These are phyloP conservation scores for Acanthochlamys bracteata DNA, from an alignment of 106 monocot genomes.

Conservation along the genomic window DNA sequence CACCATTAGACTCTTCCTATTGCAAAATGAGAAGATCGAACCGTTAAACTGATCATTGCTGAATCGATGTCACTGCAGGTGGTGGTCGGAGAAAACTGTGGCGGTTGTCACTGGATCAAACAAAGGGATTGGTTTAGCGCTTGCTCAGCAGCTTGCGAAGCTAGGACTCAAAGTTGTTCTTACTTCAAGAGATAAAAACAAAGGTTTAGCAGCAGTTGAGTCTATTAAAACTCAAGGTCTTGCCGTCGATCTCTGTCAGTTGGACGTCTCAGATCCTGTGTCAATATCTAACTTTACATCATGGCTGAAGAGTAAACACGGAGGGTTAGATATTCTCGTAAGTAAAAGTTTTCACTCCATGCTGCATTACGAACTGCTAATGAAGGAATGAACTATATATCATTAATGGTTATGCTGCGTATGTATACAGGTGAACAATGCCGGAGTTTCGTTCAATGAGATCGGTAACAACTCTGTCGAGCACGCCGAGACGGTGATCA, in stretches of 20 bases:
- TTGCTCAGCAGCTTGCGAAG: slow-evolving; percentile 36
- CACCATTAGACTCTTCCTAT: too few relatives aligned
- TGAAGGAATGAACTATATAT: not conserved
- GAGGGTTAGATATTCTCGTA: slow-evolving; percentile 63
- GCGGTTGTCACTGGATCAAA: slow-evolving; percentile 72
- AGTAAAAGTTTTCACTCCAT: slow-evolving; percentile 1
- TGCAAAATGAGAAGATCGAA: too few relatives aligned
- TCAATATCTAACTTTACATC: slow-evolving; percentile 29
- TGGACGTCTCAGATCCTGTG: slow-evolving; percentile 32
- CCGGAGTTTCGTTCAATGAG: slow-evolving; percentile 56
- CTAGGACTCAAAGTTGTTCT: slow-evolving; percentile 58
- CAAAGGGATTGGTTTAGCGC: slow-evolving; percentile 60
- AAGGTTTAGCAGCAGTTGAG: slow-evolving; percentile 31
- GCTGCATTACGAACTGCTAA: not conserved
- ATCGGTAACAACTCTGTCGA: slow-evolving; percentile 51
- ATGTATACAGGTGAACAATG: slow-evolving; percentile 61
- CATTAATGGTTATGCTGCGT: not conserved
- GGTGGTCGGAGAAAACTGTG: slow-evolving; percentile 67
- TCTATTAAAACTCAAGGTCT: slow-evolving; percentile 19
- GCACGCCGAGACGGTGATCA: slow-evolving; percentile 61
- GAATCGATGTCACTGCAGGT: too few relatives aligned
- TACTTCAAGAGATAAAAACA: slow-evolving; percentile 40
- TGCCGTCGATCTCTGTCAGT: slow-evolving; percentile 24
- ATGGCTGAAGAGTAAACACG: slow-evolving; percentile 28
- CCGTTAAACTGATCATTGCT: too few relatives aligned